Conservation (phyloP, 2,329 filamentous ascomycete species). For the Chaetoscypha palmicola region DNA sequence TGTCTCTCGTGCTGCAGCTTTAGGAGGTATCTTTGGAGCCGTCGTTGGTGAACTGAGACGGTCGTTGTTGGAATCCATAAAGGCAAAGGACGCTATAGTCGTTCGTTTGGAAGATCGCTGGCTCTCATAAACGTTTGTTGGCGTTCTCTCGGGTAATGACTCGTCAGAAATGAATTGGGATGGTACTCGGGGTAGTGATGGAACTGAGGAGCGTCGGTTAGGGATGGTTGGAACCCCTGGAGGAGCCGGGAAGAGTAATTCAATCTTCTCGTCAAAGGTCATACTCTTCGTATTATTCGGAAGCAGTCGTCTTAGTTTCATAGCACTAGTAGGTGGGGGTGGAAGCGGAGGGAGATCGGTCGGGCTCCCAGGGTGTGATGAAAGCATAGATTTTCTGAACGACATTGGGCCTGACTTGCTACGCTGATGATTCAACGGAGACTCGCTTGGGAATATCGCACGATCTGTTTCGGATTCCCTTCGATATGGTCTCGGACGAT, state of each 20-base stretch:
- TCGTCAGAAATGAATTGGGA: constrained; percentile 21
- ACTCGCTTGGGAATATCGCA: constrained; percentile 41
- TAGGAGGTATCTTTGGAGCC: constrained; percentile 1
- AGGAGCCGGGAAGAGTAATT: constrained; percentile 40
- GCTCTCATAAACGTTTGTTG: constrained; percentile 23
- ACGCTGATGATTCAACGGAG: constrained; percentile 36
- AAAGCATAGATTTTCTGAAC: constrained; percentile 40
- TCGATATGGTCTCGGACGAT: constrained; percentile 29
- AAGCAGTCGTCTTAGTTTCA: constrained; percentile 34
- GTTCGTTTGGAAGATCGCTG: constrained; percentile 23
- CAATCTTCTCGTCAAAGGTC: constrained; percentile 52
- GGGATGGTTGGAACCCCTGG: constrained; percentile 25
- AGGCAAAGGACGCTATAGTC: constrained; percentile 23
- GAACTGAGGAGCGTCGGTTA: constrained; percentile 37
- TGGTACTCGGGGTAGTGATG: constrained; percentile 35
- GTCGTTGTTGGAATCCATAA: constrained; percentile 7
- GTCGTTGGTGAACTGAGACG: constrained; percentile 4
- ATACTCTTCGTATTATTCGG: constrained; percentile 51
- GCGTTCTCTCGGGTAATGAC: constrained; percentile 16
- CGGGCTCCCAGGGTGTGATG: constrained; percentile 39
- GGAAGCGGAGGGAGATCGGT: constrained; percentile 45
- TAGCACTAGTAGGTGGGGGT: constrained; percentile 36
- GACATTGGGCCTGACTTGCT: constrained; percentile 42
- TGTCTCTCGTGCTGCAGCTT: constrained; percentile 7
- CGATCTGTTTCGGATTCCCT: constrained; percentile 33